phyloP scores from a whole-genome alignment of 164 flowering plant species.

The Echeveria elegans region DNA sequence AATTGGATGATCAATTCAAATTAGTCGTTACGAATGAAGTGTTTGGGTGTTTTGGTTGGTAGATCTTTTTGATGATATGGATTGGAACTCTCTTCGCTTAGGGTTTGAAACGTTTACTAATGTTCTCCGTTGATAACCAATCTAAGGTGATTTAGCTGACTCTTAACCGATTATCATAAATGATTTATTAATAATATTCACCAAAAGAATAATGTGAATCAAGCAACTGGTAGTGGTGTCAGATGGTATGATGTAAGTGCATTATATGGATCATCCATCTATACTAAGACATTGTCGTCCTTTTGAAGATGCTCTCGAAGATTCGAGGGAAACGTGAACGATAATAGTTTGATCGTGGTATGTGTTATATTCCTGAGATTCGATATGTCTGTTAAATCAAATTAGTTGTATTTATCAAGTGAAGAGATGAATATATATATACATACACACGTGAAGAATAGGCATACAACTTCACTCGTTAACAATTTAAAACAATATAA shows the following conservation, averaged over 20 bases:
- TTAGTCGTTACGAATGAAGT: too few species aligned
- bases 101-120: slow-evolving; percentile 46
- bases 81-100: slow-evolving; percentile 33
- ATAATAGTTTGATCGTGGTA: slow-evolving; percentile 38
- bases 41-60: too few species aligned
- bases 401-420: not conserved
- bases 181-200: too few species aligned
- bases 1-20: too few species aligned
- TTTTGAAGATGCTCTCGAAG: slow-evolving; percentile 29
- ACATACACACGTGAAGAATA: too few species aligned
- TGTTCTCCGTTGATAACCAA: slow-evolving; percentile 64
- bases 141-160: slow-evolving; percentile 52
- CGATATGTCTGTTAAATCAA: slow-evolving; percentile 29
- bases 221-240: not conserved
- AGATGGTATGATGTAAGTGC: not conserved
- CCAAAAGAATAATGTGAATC: not conserved
- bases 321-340: slow-evolving; percentile 36
- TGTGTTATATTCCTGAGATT: slow-evolving; percentile 53
- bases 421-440: not conserved
- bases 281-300: slow-evolving; percentile 36
- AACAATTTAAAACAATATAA: too few species aligned
- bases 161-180: too few species aligned
- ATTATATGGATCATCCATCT: slow-evolving; percentile 12
- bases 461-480: too few species aligned
- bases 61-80: too few species aligned